Evolutionary conservation across 129 eudicot species (phyloP), one percentile per base, ranked within the genome.

Genomic region (Pseudognaphalium luteoalbum): DNA sequence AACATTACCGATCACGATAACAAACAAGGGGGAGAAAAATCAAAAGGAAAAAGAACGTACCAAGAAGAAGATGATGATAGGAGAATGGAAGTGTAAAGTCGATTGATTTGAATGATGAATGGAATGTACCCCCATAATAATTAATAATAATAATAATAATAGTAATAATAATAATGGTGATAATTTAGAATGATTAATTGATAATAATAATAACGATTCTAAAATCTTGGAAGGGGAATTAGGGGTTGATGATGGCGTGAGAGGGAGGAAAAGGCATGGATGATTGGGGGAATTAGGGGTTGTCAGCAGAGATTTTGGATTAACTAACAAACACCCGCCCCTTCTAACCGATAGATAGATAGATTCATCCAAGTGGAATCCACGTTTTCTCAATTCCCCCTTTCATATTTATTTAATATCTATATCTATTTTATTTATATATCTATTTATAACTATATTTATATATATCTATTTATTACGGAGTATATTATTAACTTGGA

Each of bases 211-310:
- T 10, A 39, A n/a, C n/a, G n/a, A 69, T 9, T 22, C 59, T 35
- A 70, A 6, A 47, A 70, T 47, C 74, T 47, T 47, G 54, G 12
- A 47, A 12, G 5, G 54, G 42, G 54, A 47, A 47, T 47, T 47
- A 47, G n/a, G 54, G 74, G 30, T 14, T 10, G 62, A 29, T 70
- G 28, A 35, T 58, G 52, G 17, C 61, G 74, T 70, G 74, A 50
- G 14, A 37, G 72, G 72, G 61, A 3, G 62, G n/a, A 47, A n/a
- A 47, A 21, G 32, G 60, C 62, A 33, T 69, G 12, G 73, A 69
- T 69, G 1, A n/a, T n/a, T n/a, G n/a, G n/a, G 59, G 73, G 9
- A 69, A 69, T 70, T 70, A 70, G 74, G 74, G 74, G 25, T 16
- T 39, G 29, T 47, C 61, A 28, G 41, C 74, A 70, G 61, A 70